Conservation (phyloP, 1,284 basidiomycete genomes). For the Cutaneotrichosporon sp. region DNA sequence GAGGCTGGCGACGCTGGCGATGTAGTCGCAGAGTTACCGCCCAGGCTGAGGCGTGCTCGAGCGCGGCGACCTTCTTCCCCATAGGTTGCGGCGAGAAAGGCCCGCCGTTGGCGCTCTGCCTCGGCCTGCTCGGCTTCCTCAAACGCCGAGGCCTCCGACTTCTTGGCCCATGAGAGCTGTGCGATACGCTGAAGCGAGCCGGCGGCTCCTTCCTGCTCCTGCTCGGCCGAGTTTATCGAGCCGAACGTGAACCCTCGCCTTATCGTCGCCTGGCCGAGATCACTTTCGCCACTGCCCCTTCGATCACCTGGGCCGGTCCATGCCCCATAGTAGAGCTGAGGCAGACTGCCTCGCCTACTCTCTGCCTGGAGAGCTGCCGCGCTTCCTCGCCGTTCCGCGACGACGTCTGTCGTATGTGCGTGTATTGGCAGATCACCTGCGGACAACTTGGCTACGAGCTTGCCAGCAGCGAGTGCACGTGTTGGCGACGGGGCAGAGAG, state of each 20-base stretch:
- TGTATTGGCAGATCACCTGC: slow-evolving; percentile 14
- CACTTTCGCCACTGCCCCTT: slow-evolving; percentile 32
- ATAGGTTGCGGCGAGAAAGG: slow-evolving; percentile 50
- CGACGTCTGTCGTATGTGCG: slow-evolving; percentile 22
- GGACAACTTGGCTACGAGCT: background rate
- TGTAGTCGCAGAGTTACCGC: slow-evolving; percentile 26
- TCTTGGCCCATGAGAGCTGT: slow-evolving; percentile 11
- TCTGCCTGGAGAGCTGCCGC: slow-evolving; percentile 9
- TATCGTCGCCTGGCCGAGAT: slow-evolving; percentile 23
- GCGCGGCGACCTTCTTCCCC: slow-evolving; percentile 45
- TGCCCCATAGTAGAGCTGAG: slow-evolving; percentile 41
- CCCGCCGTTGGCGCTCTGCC: slow-evolving; percentile 49
- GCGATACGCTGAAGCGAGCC: slow-evolving; percentile 20
- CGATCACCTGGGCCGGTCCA: slow-evolving; percentile 33
- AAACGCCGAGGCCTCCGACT: slow-evolving; percentile 32
- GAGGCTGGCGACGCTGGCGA: slow-evolving; percentile 26
- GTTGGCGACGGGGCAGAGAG: slow-evolving; percentile 43
- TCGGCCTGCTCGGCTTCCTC: slow-evolving; percentile 47
- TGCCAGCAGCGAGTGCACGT: slow-evolving; percentile 34
- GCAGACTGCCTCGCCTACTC: slow-evolving; percentile 41
- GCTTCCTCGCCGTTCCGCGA: slow-evolving; percentile 16
- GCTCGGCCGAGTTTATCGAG: slow-evolving; percentile 7
- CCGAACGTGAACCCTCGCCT: slow-evolving; percentile 40
- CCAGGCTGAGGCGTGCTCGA: slow-evolving; percentile 45
- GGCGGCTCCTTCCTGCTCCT: background rate